phyloP scores from a whole-genome alignment of 73 alveolate species.

The Paramecium bursaria region DNA sequence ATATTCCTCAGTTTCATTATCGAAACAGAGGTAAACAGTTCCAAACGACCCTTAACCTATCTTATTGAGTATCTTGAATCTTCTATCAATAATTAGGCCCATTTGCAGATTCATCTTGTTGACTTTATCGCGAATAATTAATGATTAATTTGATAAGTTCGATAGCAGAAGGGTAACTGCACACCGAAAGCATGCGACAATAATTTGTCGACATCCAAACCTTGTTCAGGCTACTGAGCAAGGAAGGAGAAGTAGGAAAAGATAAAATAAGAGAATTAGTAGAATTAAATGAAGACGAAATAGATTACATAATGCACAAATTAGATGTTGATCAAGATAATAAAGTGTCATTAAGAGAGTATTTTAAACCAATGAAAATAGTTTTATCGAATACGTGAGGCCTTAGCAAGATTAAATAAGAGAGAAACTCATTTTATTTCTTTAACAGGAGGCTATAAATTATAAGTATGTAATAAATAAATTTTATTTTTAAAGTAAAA shows the following conservation, averaged over 20 bases:
- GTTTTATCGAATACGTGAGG: slow-evolving; percentile 6
- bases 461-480: slow-evolving; percentile 3
- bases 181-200: background rate
- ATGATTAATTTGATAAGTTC: slow-evolving; percentile 35
- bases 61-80: slow-evolving; percentile 5
- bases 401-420: background rate
- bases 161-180: slow-evolving; percentile 10
- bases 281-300: slow-evolving; percentile 33
- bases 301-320: background rate
- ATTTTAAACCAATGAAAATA: background rate
- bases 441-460: slow-evolving; percentile 46
- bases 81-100: slow-evolving; percentile 8
- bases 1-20: background rate
- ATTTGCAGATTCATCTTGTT: slow-evolving; percentile 13
- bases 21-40: slow-evolving; percentile 1
- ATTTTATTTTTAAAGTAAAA: slow-evolving; percentile 34
- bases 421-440: background rate
- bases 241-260: slow-evolving; percentile 11
- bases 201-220: slow-evolving; percentile 19
- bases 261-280: background rate
- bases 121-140: slow-evolving; percentile 19
- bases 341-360: slow-evolving; percentile 9
- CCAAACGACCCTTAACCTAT: slow-evolving; percentile 42
- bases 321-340: background rate
- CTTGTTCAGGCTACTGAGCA: background rate